A percentile compares a stretch with the other conserved stretches of the same genome.
Evolutionary conservation across 2,329 filamentous ascomycete species (phyloP).

Genomic region (Penicillium rolfsii): DNA sequence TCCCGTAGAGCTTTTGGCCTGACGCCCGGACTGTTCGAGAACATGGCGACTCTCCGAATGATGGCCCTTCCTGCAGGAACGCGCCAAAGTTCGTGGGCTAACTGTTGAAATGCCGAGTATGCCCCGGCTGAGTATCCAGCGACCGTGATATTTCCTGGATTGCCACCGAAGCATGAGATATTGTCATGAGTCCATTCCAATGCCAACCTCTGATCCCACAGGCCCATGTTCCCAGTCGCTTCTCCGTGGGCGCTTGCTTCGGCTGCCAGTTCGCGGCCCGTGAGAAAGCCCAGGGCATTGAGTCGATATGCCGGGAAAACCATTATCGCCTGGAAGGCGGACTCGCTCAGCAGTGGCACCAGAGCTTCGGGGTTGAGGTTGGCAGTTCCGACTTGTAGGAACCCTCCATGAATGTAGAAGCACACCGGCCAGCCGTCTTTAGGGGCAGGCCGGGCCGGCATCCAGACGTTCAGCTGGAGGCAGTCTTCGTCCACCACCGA

Average conservation of each 20-base stretch:
- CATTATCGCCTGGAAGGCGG: constrained; percentile 47
- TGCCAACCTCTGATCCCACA: constrained; percentile 51
- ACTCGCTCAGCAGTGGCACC: constrained; percentile 40
- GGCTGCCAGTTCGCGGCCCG: constrained; percentile 44
- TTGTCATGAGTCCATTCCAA: constrained; percentile 51
- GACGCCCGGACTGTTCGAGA: constrained; percentile 51
- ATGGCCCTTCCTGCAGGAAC: constrained; percentile 43
- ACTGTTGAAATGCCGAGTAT: constrained; percentile 55
- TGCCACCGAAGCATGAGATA: constrained; percentile 50
- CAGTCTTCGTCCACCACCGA: constrained; percentile 11
- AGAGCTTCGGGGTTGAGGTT: constrained; percentile 44
- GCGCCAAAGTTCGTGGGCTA: constrained; percentile 54
- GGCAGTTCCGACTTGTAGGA: constrained; percentile 54
- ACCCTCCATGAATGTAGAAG: constrained; percentile 57
- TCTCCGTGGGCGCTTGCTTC: constrained; percentile 38
- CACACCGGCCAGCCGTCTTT: constrained; percentile 54
- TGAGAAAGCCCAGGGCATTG: constrained; percentile 56
- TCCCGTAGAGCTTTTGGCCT: constrained; percentile 44
- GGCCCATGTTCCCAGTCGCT: constrained; percentile 49
- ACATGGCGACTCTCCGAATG: constrained; percentile 53
- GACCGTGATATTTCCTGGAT: constrained; percentile 52
- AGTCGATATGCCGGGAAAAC: constrained; percentile 56
- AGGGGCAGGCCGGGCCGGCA: constrained; percentile 8
- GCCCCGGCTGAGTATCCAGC: constrained; percentile 55
- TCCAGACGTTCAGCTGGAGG: constrained; percentile 14